phyloP scores from a whole-genome alignment of 495 filamentous ascomycete species.

The Aeminium ludgeri region DNA sequence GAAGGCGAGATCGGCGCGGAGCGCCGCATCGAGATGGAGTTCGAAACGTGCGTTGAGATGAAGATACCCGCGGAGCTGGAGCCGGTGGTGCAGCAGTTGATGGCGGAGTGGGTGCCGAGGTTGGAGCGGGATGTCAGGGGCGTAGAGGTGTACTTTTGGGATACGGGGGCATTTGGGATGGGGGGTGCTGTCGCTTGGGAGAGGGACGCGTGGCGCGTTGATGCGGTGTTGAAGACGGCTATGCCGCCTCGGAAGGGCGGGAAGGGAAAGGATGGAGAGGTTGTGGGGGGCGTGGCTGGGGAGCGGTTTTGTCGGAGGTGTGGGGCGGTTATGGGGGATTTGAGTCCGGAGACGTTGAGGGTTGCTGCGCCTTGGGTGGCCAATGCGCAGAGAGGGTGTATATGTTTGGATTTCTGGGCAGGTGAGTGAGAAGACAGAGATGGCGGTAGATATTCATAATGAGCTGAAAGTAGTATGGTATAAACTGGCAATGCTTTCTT shows the following conservation, averaged over 20 bases:
- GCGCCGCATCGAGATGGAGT: slow-evolving; percentile 7
- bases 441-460: too few relatives aligned
- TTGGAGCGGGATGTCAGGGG: neutral
- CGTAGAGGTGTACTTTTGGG: slow-evolving; percentile 10
- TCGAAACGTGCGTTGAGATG: slow-evolving; percentile 2
- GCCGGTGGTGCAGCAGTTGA: slow-evolving; percentile 2
- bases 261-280: too few relatives aligned
- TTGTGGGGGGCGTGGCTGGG: too few relatives aligned
- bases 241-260: slow-evolving; percentile 6
- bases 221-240: slow-evolving; percentile 18
- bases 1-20: neutral
- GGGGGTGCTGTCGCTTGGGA: neutral
- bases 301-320: slow-evolving; percentile 46
- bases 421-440: neutral
- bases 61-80: slow-evolving; percentile 4
- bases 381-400: slow-evolving; percentile 35
- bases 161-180: slow-evolving; percentile 9
- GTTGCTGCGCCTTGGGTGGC: slow-evolving; percentile 34
- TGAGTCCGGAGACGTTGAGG: slow-evolving; percentile 14
- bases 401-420: slow-evolving; percentile 23
- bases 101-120: slow-evolving; percentile 4
- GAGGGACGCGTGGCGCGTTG: neutral
- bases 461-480: too few relatives aligned
- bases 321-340: slow-evolving; percentile 46
- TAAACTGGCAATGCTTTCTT: too few relatives aligned